A percentile compares a stretch with the other conserved stretches of the same genome.
Evolutionary conservation across 495 filamentous ascomycete genomes (phyloP).

Genomic region (Chaetomidium leptoderma): DNA sequence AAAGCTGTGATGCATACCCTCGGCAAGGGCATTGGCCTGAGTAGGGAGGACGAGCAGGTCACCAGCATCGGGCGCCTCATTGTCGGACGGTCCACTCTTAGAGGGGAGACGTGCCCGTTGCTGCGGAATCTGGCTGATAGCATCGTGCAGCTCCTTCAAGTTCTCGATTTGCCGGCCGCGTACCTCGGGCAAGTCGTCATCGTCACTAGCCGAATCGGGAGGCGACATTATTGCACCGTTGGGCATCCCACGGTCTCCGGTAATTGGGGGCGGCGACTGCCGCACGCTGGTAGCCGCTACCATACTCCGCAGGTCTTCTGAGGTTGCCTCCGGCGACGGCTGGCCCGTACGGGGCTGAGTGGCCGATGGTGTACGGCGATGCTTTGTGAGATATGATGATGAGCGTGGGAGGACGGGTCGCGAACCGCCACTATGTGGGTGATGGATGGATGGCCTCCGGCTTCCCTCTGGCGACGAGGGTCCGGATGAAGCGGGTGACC

Average conservation of each 20-base stretch:
- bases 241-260: conserved; percentile 62
- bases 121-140: conserved; percentile 73
- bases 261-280: conserved; percentile 74
- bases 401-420: conserved; percentile 65
- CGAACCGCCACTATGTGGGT: conserved; percentile 37
- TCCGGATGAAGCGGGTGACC: conserved; percentile 70
- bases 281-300: conserved; percentile 54
- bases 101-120: conserved; percentile 60
- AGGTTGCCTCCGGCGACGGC: conserved; percentile 43
- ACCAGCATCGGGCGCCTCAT: conserved; percentile 19
- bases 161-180: conserved; percentile 55
- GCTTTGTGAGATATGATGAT: conserved; percentile 65
- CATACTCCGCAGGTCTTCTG: conserved; percentile 49
- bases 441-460: conserved; percentile 53
- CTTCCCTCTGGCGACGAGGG: conserved; percentile 59
- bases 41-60: conserved; percentile 35
- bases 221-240: conserved; percentile 79
- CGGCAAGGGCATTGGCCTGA: conserved; percentile 33
- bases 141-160: conserved; percentile 74
- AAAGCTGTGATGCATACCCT: conserved; percentile 36
- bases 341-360: conserved; percentile 34
- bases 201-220: conserved; percentile 85
- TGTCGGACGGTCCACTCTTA: conserved; percentile 25
- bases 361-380: conserved; percentile 47
- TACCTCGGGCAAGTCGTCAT: conserved; percentile 57